Conservation (phyloP, 163 green algal species). For the Chlorella variabilis region DNA sequence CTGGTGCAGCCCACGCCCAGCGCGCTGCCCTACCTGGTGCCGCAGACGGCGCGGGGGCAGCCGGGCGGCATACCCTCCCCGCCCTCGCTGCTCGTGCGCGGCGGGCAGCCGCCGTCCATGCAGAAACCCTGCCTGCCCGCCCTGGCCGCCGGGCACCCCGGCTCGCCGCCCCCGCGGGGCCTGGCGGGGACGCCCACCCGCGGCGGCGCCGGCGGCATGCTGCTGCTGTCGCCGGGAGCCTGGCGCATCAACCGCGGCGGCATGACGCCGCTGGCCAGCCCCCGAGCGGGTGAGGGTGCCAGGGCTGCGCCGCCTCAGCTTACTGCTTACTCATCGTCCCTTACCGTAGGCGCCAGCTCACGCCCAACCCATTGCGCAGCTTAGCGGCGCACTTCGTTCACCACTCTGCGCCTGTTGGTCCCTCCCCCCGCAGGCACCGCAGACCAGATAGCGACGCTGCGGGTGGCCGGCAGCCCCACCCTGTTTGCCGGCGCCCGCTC, state of each 20-base stretch:
- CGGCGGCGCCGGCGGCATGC: background rate
- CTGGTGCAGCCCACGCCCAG: constrained; percentile 24
- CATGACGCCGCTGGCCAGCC: constrained; percentile 24
- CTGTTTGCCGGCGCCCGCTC: background rate
- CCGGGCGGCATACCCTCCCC: background rate
- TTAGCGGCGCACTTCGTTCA: no score
- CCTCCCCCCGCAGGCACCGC: background rate
- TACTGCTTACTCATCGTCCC: no score
- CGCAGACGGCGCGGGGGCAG: background rate
- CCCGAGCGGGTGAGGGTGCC: background rate
- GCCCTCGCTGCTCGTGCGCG: background rate
- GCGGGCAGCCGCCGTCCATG: constrained; percentile 1
- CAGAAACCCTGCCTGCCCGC: constrained; percentile 3
- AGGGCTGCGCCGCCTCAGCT: background rate
- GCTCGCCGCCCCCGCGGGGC: background rate
- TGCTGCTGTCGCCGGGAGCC: constrained; percentile 1
- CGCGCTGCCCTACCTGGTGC: constrained; percentile 19
- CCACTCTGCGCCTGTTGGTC: background rate
- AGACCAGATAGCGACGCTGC: constrained; percentile 12
- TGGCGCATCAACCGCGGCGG: constrained; percentile 23
- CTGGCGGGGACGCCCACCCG: constrained; percentile 6
- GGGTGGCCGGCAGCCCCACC: background rate
- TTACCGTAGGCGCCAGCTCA: no score
- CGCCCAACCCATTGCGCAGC: no score
- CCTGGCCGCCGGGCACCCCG: background rate